phyloP scores from a whole-genome alignment of 169 alveolate genomes.

The Cryptosporidium canis region DNA sequence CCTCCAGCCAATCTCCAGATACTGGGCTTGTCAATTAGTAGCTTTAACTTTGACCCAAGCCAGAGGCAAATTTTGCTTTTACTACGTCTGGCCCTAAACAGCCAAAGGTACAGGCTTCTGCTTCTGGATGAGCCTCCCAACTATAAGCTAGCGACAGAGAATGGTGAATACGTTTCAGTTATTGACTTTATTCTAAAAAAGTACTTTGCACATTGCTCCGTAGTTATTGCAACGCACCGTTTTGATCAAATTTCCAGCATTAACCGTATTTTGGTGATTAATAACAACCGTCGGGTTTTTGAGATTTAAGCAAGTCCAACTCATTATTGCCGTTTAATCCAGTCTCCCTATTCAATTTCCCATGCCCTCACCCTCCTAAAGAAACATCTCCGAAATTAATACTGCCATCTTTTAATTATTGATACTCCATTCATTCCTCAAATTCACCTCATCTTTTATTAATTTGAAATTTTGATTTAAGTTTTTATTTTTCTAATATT shows the following conservation, averaged over 20 bases:
- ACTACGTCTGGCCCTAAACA: conserved; percentile 6
- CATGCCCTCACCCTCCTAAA: not conserved
- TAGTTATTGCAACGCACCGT: conserved; percentile 44
- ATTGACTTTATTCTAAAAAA: conserved; percentile 29
- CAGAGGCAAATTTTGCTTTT: conserved; percentile 37
- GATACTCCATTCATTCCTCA: too few species aligned
- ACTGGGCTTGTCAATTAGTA: not conserved
- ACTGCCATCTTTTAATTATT: too few species aligned
- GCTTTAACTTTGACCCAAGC: not conserved
- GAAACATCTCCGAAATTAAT: too few species aligned
- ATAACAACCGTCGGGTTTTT: not conserved
- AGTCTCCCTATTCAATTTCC: not conserved
- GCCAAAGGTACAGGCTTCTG: not conserved
- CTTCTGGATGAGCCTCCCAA: conserved; percentile 45
- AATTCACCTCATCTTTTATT: too few species aligned
- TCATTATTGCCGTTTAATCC: not conserved
- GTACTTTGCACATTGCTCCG: conserved; percentile 38
- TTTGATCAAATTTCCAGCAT: conserved; percentile 19
- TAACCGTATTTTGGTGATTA: conserved; percentile 14
- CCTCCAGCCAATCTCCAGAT: not conserved
- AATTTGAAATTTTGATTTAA: not conserved
- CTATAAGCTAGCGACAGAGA: not conserved
- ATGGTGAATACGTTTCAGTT: conserved; percentile 1
- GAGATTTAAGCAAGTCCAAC: not conserved
- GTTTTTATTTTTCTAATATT: not conserved